phyloP scores from a whole-genome alignment of 352 stramenopile genomes.

The Phytophthora macrochlamydospora region DNA sequence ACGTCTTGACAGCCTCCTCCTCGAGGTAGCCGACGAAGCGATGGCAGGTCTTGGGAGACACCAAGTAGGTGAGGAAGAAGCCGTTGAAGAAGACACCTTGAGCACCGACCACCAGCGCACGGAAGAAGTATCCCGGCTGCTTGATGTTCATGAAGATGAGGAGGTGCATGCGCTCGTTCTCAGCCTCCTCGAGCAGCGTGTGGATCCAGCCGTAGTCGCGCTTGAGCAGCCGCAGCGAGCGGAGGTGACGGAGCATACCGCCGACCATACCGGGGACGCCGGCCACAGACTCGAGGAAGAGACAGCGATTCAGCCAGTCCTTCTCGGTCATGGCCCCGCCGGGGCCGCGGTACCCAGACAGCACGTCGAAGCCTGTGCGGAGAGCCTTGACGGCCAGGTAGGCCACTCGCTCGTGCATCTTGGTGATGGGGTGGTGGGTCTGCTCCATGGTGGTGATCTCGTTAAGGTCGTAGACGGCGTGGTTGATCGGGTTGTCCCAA shows the following conservation, averaged over 20 bases:
- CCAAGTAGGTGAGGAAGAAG: conserved; percentile 88
- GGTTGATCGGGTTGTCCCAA: conserved; percentile 43
- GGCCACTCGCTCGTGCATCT: conserved; percentile 33
- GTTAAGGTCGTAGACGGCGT: conserved; percentile 40
- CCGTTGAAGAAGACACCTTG: conserved; percentile 89
- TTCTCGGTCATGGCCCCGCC: conserved; percentile 65
- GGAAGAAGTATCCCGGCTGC: conserved; percentile 79
- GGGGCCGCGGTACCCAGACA: conserved; percentile 58
- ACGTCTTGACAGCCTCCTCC: conserved; percentile 91
- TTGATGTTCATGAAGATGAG: conserved; percentile 92
- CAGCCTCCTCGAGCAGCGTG: conserved; percentile 90
- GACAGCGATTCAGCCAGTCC: conserved; percentile 67
- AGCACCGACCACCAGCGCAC: conserved; percentile 74
- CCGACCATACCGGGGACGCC: conserved; percentile 81
- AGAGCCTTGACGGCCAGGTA: conserved; percentile 42
- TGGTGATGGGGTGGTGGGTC: conserved; percentile 35
- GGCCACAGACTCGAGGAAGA: conserved; percentile 83
- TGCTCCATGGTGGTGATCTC: conserved; percentile 34
- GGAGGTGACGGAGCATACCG: conserved; percentile 78
- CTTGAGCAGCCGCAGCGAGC: conserved; percentile 81
- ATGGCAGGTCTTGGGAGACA: conserved; percentile 88
- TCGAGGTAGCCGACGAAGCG: conserved; percentile 94
- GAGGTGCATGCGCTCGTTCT: conserved; percentile 95
- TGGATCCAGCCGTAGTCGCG: conserved; percentile 93
- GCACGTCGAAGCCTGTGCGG: conserved; percentile 53